phyloP scores from a whole-genome alignment of 2,329 filamentous ascomycete species.

The Anisogramma anomala region DNA sequence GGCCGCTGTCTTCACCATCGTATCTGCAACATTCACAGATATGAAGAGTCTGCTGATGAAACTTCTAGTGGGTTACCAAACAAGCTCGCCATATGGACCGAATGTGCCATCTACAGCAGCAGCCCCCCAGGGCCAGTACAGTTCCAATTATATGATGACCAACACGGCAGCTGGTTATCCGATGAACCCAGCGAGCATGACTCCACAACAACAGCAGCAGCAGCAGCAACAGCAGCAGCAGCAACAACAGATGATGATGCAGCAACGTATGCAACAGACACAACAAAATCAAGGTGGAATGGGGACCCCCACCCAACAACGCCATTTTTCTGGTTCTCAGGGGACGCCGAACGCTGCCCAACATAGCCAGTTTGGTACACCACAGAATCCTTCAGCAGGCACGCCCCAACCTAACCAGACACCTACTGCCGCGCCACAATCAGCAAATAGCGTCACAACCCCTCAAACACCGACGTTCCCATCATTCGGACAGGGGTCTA shows the following conservation, averaged over 20 bases:
- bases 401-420: constrained; percentile 24
- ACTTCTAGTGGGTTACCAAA: constrained; percentile 44
- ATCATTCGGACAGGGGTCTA: constrained; percentile 27
- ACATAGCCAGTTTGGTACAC: constrained; percentile 23
- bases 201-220: constrained; percentile 11
- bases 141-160: constrained; percentile 46
- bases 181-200: constrained; percentile 39
- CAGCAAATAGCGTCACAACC: constrained; percentile 30
- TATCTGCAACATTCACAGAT: not conserved
- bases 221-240: constrained; percentile 15
- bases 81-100: constrained; percentile 44
- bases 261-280: constrained; percentile 10
- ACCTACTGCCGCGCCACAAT: constrained; percentile 22
- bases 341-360: constrained; percentile 15
- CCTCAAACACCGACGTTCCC: constrained; percentile 49
- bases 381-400: constrained; percentile 21
- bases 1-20: not conserved
- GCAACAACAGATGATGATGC: constrained; percentile 14
- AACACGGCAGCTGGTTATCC: constrained; percentile 42
- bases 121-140: constrained; percentile 36
- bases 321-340: constrained; percentile 12
- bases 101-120: constrained; percentile 38
- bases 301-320: constrained; percentile 19
- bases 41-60: constrained; percentile 4
- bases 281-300: constrained; percentile 17